Conservation (phyloP, 768 basidiomycete genomes). For the Sutorius australiensis region DNA sequence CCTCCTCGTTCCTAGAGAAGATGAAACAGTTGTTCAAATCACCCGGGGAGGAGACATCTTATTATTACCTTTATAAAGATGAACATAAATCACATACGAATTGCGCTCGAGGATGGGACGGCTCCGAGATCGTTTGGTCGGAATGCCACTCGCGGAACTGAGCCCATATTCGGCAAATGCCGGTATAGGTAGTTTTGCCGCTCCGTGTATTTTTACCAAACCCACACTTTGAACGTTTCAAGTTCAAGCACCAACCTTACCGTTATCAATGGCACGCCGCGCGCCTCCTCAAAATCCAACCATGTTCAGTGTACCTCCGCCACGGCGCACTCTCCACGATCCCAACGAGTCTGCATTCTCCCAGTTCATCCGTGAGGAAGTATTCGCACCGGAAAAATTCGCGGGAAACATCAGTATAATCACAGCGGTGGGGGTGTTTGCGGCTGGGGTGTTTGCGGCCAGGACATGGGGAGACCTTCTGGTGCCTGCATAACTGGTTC, state of each 20-base stretch:
- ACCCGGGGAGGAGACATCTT: background rate
- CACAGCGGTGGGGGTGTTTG: conserved; percentile 62
- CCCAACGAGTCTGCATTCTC: conserved; percentile 63
- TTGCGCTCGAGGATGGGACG: background rate
- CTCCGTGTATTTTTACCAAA: background rate
- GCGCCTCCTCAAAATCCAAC: conserved; percentile 51
- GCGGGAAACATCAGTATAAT: conserved; percentile 70
- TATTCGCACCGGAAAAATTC: conserved; percentile 70
- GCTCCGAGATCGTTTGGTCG: background rate
- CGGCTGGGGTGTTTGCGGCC: conserved; percentile 64
- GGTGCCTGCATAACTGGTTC: conserved; percentile 50
- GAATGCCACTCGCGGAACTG: background rate
- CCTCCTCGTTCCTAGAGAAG: background rate
- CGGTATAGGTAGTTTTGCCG: background rate
- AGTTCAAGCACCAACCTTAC: background rate
- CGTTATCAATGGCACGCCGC: conserved; percentile 62
- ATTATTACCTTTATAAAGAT: background rate
- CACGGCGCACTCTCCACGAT: conserved; percentile 43
- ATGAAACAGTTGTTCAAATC: background rate
- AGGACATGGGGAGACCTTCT: conserved; percentile 78
- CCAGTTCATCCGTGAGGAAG: conserved; percentile 53
- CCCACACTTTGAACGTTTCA: background rate
- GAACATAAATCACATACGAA: background rate
- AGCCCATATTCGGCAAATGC: conserved; percentile 14
- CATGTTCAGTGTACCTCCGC: conserved; percentile 45